A percentile compares a stretch with the other conserved stretches of the same genome.
phyloP scores from a whole-genome alignment of 441 rosid genomes.

The Lepidium campestre region DNA sequence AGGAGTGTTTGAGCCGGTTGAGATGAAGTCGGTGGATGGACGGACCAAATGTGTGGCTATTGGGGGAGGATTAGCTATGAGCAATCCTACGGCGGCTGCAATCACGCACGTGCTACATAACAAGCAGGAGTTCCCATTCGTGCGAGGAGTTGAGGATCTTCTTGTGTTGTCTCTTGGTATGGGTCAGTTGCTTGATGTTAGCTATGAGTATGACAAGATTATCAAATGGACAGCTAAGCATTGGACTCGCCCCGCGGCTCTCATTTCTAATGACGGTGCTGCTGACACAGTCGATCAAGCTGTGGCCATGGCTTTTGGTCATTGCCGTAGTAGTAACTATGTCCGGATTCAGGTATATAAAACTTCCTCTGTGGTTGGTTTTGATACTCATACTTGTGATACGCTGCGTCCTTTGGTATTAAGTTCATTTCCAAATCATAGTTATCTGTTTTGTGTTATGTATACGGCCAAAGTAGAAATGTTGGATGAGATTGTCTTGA shows the following conservation, averaged over 20 bases:
- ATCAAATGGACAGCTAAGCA: conserved; percentile 77
- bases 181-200: conserved; percentile 71
- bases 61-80: conserved; percentile 87
- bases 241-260: conserved; percentile 83
- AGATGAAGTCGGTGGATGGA: conserved; percentile 66
- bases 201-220: conserved; percentile 62
- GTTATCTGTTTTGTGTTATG: neutral
- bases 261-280: conserved; percentile 78
- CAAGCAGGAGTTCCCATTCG: conserved; percentile 93
- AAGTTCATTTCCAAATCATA: neutral
- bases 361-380: neutral
- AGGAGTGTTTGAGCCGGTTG: conserved; percentile 63
- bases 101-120: conserved; percentile 94
- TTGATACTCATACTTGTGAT: neutral
- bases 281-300: conserved; percentile 94
- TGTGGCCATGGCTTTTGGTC: conserved; percentile 93
- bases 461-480: neutral
- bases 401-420: neutral
- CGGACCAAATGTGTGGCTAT: conserved; percentile 74
- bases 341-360: conserved; percentile 77
- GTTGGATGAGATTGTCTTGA: neutral
- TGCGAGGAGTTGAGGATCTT: conserved; percentile 90
- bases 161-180: conserved; percentile 76
- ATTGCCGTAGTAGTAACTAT: conserved; percentile 64
- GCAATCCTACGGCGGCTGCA: conserved; percentile 87